phyloP scores from a whole-genome alignment of 1,139 yeast genomes.

The Candida neerlandica region DNA sequence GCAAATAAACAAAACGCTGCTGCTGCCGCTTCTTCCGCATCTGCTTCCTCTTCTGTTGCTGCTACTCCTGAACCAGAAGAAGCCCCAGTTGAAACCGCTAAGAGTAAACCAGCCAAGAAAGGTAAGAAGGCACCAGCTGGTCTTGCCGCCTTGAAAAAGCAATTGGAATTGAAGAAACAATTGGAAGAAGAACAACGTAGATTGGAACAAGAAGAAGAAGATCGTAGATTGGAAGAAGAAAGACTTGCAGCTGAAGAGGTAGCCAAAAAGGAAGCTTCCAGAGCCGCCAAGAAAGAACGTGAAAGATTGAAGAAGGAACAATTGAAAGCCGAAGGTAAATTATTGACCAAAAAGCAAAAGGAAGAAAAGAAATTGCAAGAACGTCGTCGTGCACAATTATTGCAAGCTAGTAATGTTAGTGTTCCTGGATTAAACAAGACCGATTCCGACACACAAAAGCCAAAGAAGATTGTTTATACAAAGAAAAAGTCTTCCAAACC shows the following conservation, averaged over 20 bases:
- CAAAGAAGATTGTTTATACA: conserved; percentile 75
- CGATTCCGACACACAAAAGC: conserved; percentile 32
- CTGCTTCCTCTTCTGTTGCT: conserved; percentile 34
- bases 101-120: conserved; percentile 45
- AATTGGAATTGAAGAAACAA: conserved; percentile 84
- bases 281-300: conserved; percentile 76
- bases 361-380: conserved; percentile 88
- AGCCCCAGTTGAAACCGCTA: conserved; percentile 19
- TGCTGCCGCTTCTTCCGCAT: conserved; percentile 45
- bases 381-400: conserved; percentile 84
- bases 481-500: conserved; percentile 65
- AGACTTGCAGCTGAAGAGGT: conserved; percentile 64
- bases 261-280: conserved; percentile 67
- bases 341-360: conserved; percentile 88
- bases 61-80: conserved; percentile 41
- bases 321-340: conserved; percentile 90
- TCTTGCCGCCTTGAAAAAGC: conserved; percentile 78
- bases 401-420: conserved; percentile 70
- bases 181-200: conserved; percentile 71
- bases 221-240: conserved; percentile 62
- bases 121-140: conserved; percentile 79
- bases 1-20: conserved; percentile 61
- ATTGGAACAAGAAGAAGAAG: conserved; percentile 72
- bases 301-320: conserved; percentile 78
- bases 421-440: conserved; percentile 71